Conservation (phyloP, 2,329 filamentous ascomycete genomes). For the Daldinia sp. region DNA sequence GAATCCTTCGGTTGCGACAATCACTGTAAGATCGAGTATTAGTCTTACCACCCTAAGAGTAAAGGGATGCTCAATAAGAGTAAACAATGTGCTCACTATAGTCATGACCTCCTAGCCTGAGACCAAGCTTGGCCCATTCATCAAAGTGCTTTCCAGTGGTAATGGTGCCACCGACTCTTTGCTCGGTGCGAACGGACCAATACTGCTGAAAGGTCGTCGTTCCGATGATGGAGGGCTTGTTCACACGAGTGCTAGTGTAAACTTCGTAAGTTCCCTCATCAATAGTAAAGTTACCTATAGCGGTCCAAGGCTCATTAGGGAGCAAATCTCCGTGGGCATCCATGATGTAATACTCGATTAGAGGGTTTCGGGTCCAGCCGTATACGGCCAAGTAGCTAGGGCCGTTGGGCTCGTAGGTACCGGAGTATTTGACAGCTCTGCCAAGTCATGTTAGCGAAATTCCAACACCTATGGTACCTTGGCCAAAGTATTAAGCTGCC, state of each 20-base stretch:
- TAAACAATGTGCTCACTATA: constrained; percentile 50
- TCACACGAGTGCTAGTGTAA: constrained; percentile 57
- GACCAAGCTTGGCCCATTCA: constrained; percentile 59
- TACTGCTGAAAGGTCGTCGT: constrained; percentile 63
- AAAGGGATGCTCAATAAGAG: background rate
- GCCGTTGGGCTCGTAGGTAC: constrained; percentile 50
- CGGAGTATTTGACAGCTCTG: constrained; percentile 49
- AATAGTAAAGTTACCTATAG: constrained; percentile 58
- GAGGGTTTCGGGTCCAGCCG: constrained; percentile 54
- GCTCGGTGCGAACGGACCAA: constrained; percentile 57
- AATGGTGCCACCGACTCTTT: constrained; percentile 62
- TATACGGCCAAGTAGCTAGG: constrained; percentile 63
- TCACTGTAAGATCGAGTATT: constrained; percentile 30
- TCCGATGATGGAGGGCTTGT: constrained; percentile 62
- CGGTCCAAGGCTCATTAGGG: constrained; percentile 55
- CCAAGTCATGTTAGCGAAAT: background rate
- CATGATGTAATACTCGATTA: constrained; percentile 66
- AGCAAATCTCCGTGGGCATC: constrained; percentile 61
- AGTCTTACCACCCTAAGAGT: background rate
- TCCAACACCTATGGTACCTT: too few relatives aligned
- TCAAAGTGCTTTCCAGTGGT: constrained; percentile 62
- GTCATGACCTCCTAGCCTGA: constrained; percentile 59
- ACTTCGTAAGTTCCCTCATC: constrained; percentile 64
- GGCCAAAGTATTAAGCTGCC: background rate
- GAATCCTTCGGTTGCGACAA: constrained; percentile 41